Evolutionary conservation across 768 basidiomycete species (phyloP).

Genomic region (Boletus rubroflammeus): DNA sequence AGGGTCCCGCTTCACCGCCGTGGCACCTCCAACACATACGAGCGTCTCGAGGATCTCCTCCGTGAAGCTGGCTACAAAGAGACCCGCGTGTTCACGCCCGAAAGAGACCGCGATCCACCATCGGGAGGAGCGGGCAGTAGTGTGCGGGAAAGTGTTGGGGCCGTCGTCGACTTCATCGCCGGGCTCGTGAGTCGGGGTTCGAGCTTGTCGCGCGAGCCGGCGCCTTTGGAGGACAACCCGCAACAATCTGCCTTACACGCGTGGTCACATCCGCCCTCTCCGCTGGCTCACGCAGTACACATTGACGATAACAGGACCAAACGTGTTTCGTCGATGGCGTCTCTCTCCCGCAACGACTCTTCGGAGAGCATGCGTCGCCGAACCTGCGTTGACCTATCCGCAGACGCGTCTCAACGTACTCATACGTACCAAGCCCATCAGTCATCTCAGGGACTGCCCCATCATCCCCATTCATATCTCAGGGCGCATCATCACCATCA

Average conservation of each 20-base stretch:
- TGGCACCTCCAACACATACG: conserved; percentile 78
- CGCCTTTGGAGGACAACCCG: conserved; percentile 5
- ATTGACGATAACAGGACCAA: conserved; percentile 7
- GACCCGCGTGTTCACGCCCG: conserved; percentile 85
- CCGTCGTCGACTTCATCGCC: conserved; percentile 64
- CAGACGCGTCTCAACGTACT: conserved; percentile 7
- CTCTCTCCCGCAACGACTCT: conserved; percentile 20
- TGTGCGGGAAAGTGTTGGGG: conserved; percentile 42
- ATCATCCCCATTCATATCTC: conserved; percentile 19
- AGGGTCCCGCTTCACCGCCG: conserved; percentile 74
- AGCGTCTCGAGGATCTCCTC: conserved; percentile 80
- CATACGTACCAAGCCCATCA: conserved; percentile 18
- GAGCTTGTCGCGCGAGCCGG: conserved; percentile 19
- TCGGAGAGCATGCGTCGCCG: conserved; percentile 20
- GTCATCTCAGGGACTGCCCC: conserved; percentile 23
- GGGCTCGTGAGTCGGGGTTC: conserved; percentile 46
- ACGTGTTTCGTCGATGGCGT: conserved; percentile 13
- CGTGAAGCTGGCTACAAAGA: conserved; percentile 90
- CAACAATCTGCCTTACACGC: conserved; percentile 3
- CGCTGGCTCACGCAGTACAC: conserved; percentile 13
- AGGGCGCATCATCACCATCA: conserved; percentile 20
- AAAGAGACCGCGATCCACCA: conserved; percentile 51
- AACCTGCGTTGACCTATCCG: conserved; percentile 9
- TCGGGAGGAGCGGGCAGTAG: conserved; percentile 34
- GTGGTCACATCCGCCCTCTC: conserved; percentile 28